A percentile compares a stretch with the other conserved stretches of the same genome.
phyloP scores from a whole-genome alignment of 257 asterid species.

The Nicotiana undulata region DNA sequence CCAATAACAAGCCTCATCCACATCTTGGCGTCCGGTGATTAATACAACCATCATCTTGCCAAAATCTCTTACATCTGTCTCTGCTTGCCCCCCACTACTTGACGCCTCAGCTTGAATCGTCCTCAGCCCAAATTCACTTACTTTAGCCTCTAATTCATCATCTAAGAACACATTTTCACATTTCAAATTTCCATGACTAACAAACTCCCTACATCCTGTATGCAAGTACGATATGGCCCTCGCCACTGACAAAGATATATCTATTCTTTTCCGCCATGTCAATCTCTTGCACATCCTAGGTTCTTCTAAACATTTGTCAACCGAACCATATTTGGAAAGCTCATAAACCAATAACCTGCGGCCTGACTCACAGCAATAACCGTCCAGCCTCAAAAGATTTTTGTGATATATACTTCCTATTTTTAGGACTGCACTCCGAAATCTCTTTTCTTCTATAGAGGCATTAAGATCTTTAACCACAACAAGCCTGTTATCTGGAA shows the following conservation, averaged over 20 bases:
- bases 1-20: slow-evolving; percentile 21
- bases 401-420: slow-evolving; percentile 33
- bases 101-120: slow-evolving; percentile 14
- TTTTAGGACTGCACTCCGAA: slow-evolving; percentile 26
- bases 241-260: slow-evolving; percentile 31
- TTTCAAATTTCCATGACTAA: slow-evolving; percentile 36
- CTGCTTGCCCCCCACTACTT: slow-evolving; percentile 11
- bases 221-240: slow-evolving; percentile 35
- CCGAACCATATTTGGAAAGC: slow-evolving; percentile 25
- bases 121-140: slow-evolving; percentile 30
- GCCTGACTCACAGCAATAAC: slow-evolving; percentile 24
- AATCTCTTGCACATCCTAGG: slow-evolving; percentile 30
- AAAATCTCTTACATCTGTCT: slow-evolving; percentile 27
- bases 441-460: slow-evolving; percentile 23
- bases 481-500: slow-evolving; percentile 21
- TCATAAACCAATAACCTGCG: slow-evolving; percentile 30
- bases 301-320: slow-evolving; percentile 27
- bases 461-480: slow-evolving; percentile 22
- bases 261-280: slow-evolving; percentile 30
- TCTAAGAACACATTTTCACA: slow-evolving; percentile 37
- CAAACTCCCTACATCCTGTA: slow-evolving; percentile 33
- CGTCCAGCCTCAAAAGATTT: slow-evolving; percentile 31
- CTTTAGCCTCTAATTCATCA: slow-evolving; percentile 31
- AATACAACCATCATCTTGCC: slow-evolving; percentile 26
- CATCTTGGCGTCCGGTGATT: slow-evolving; percentile 25